Base-by-base conservation (phyloP, 768 basidiomycete species). In the Tricholoma sp. region DNA sequence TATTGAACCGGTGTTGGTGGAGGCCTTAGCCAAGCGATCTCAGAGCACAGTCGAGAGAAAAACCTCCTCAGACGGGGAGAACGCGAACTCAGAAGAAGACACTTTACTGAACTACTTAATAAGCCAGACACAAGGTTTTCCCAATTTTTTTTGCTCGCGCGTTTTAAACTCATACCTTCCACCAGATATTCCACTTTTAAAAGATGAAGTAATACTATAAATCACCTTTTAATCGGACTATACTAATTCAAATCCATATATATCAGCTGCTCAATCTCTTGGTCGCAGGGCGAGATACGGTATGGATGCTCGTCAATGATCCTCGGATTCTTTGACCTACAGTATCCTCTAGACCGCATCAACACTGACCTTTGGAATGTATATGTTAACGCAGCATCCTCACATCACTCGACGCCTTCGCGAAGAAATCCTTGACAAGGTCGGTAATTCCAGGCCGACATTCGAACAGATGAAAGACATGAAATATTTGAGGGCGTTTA, bases 401-500 rank as follows among this genome's bases (percentile, higher is more conserved):
- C 59, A 75, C 4, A 72, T 84, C 16, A 60, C 79, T 0, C 53
- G 61, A 3, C 72, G 74, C 5, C 76, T 86, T 10, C 77, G 81
- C 12, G 68, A 75, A 27, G 84, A 86, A 63, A 75, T 85, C n/a
- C 56, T 79, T 3, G 66, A 68, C 11, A 69, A 71, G 12, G 73
- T 84, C n/a, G 83, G 83, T 0, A 64, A 71, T 6, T 68, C 63
- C 3, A 65, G 74, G 2, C 84, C 84, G 0, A 79, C 81, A 1
- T 80, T 79, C 60, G 82, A 83, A 41, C 76, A 82, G 46, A 74
- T 85, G 59, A 71, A 79, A 31, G 74, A 77, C 11, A 79, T 85
- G 81, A 83, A 82, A 58, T 86, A 80, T 60, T 67, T 85, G 57
- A 66, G 82, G 37, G 83, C 83, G 4, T 74, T 83, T 54, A 75